Evolutionary conservation across 805 yeast genomes (phyloP).

Genomic region (Yarrowia sp.): DNA sequence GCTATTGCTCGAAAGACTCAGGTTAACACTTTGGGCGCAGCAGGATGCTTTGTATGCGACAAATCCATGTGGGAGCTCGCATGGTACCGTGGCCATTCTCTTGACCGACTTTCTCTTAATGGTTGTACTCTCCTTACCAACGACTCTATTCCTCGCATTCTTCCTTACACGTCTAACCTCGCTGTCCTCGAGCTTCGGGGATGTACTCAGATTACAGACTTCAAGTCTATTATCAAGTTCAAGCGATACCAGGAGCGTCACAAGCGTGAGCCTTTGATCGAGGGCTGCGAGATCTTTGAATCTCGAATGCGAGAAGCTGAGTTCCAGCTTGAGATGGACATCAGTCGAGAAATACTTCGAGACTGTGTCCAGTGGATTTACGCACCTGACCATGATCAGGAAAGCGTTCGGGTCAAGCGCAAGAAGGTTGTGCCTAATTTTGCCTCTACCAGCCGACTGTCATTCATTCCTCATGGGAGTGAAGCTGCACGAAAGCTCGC

Average conservation of each 20-base stretch:
- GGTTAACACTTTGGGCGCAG: conserved; percentile 73
- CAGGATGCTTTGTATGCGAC: conserved; percentile 83
- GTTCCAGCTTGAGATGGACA: conserved; percentile 51
- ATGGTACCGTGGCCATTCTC: conserved; percentile 44
- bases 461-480: conserved; percentile 17
- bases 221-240: conserved; percentile 65
- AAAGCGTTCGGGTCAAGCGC: neutral
- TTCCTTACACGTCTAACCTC: conserved; percentile 54
- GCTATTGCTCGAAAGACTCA: conserved; percentile 55
- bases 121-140: conserved; percentile 62
- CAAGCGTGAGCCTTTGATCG: conserved; percentile 57
- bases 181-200: conserved; percentile 76
- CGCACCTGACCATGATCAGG: conserved; percentile 28
- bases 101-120: conserved; percentile 71
- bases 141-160: conserved; percentile 52
- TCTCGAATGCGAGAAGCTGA: conserved; percentile 59
- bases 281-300: conserved; percentile 72
- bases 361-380: conserved; percentile 56
- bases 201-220: conserved; percentile 52
- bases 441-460: conserved; percentile 4
- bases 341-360: conserved; percentile 53
- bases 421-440: conserved; percentile 18
- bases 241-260: conserved; percentile 43
- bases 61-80: conserved; percentile 78
- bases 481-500: conserved; percentile 10